A percentile compares a stretch with the other conserved stretches of the same genome.
Conservation (phyloP, 352 stramenopile species). For the Bremia lactucae region DNA sequence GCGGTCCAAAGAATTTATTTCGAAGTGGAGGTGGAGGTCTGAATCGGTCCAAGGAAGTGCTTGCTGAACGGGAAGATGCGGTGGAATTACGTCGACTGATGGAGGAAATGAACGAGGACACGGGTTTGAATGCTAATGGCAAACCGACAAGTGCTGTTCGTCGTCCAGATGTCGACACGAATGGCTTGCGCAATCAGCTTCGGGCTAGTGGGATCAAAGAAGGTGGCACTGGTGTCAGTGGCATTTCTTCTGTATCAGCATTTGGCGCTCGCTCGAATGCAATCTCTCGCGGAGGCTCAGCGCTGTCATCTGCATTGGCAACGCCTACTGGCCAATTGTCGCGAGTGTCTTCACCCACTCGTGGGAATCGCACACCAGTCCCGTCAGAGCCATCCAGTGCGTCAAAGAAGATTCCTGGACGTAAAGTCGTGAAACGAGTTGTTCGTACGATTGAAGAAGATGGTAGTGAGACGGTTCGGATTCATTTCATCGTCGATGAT, state of each 20-base stretch:
- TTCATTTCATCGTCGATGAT: slow-evolving; percentile 76
- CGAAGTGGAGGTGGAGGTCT: slow-evolving; percentile 61
- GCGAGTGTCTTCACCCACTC: slow-evolving; percentile 53
- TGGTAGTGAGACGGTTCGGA: slow-evolving; percentile 58
- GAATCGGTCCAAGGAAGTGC: slow-evolving; percentile 62
- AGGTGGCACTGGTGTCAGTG: slow-evolving; percentile 23
- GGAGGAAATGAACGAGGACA: slow-evolving; percentile 75
- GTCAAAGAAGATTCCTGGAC: slow-evolving; percentile 27
- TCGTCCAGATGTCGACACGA: slow-evolving; percentile 57
- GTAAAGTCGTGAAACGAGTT: slow-evolving; percentile 67
- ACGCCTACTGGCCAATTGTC: slow-evolving; percentile 62
- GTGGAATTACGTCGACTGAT: slow-evolving; percentile 66
- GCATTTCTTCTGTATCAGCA: slow-evolving; percentile 22
- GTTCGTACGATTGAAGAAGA: slow-evolving; percentile 73
- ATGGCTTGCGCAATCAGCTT: slow-evolving; percentile 48
- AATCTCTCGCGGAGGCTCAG: slow-evolving; percentile 43
- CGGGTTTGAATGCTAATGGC: slow-evolving; percentile 14
- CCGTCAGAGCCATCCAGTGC: slow-evolving; percentile 22
- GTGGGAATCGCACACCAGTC: slow-evolving; percentile 25
- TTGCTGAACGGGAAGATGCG: slow-evolving; percentile 70
- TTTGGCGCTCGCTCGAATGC: slow-evolving; percentile 21
- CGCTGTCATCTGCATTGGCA: slow-evolving; percentile 49
- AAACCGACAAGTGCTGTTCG: slow-evolving; percentile 28
- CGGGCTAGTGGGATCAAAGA: slow-evolving; percentile 64
- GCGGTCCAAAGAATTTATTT: slow-evolving; percentile 66